Evolutionary conservation across 768 basidiomycete genomes (phyloP), one percentile per base, ranked within the genome.

Genomic region (Tylopilus felleus): DNA sequence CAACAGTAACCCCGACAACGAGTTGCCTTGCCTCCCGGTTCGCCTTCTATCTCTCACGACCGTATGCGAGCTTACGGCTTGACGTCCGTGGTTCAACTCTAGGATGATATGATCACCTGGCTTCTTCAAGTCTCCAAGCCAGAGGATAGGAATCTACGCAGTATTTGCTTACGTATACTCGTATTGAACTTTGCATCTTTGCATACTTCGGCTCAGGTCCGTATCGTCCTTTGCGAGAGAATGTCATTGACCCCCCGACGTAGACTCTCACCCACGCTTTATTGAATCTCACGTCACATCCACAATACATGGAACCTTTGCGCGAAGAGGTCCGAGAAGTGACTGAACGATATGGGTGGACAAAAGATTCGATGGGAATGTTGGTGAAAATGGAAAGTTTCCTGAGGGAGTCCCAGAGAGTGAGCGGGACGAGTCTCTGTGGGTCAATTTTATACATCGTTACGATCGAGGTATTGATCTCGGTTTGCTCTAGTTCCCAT

Each of bases 331-430:
- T 68, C 22, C 72, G 67, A 51, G 58, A 52, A 10, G 66, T 73
- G 8, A 55, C 74, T 23, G 48, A 56, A 13, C 57, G 60, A 31
- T 57, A 73, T n/a, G 73, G 64, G 29, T 75, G 70, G 67, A 63
- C 61, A 3, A 73, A 71, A 56, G 53, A 57, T 25, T 65, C 65
- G 13, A 65, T 77, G 61, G 62, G 53, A 8, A 69, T 63, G 55
- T 54, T 75, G 59, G 63, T 67, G 54, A 71, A 72, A 59, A 60
- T 75, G 51, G 76, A 78, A 50, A 78, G 75, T 47, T 77, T 79
- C 58, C 47, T 79, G 49, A 73, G 71, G 47, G 77, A 77, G 55
- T 71, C 72, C 3, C 69, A 73, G 56, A 68, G 77, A 28, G 27
- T 70, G 13, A 71, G 68, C 7, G 70, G 71, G 10, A 65, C 73